Evolutionary conservation across 257 asterid genomes (phyloP), one percentile per base, ranked within the genome.

Genomic region (Salvia rosmarinus): DNA sequence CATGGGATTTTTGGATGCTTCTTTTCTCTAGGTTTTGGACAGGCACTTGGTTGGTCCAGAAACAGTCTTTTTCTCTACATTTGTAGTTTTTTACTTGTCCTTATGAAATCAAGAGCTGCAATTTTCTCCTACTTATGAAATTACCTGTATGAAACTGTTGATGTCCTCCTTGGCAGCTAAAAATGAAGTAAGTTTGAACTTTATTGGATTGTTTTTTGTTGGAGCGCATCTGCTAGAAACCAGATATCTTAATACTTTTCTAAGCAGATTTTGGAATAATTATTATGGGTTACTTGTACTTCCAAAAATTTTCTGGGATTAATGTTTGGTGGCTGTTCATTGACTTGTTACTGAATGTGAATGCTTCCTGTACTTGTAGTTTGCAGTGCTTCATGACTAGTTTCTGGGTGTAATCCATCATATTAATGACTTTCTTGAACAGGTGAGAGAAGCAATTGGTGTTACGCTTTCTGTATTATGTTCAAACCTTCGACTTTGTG

Each of bases 401-500:
- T 46, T 61, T 70, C 55, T 52, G 51, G 37, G 60, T 65, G 20
- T 64, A 47, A 60, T 68, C 55, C 66, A 43, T 82, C 46, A 64
- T 49, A 40, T 28, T 37, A 75, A 56, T 74, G 30, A 46, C 23
- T 35, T 67, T 60, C 55, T 66, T 77, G 76, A 69, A 71, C 94
- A 94, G 99, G 98, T 95, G 77, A 87, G 99, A 79, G 99, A 95
- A 83, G 90, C 99, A 70, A 85, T 95, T 80, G 99, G 98, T 70
- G 95, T 91, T 46, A 64, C 96, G 32, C 93, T 91, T 67, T 87
- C 95, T 67, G 90, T 95, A 74, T 69, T 95, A 73, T 91, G 98
- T 80, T 95, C 99, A 64, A 95, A 95, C 85, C 87, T 91, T 72
- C 84, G 96, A 68, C 95, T 95, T 69, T 73, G 79, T 77, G 83